phyloP scores from a whole-genome alignment of 2,329 filamentous ascomycete genomes.

The Penicillium brasilianum region DNA sequence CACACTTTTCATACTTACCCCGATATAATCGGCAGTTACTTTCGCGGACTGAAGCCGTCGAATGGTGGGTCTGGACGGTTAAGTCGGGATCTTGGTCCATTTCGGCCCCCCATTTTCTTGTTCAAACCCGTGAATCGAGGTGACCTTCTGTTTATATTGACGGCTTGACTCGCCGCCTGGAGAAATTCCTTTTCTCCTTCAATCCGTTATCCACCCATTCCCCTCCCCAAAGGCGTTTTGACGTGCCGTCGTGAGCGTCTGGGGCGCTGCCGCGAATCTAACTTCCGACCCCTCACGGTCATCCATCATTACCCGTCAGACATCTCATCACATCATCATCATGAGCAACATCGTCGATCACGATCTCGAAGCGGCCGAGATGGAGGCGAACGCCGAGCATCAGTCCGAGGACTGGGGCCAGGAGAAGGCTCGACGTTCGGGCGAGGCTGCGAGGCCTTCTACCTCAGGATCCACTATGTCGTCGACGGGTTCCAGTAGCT shows the following conservation, averaged over 20 bases:
- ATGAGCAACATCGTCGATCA: conserved; percentile 21
- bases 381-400: conserved; percentile 14
- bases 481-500: conserved; percentile 34
- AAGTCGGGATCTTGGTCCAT: conserved; percentile 23
- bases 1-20: background rate
- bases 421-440: conserved; percentile 18
- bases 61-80: conserved; percentile 28
- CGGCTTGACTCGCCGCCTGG: background rate
- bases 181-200: background rate
- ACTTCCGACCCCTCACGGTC: background rate
- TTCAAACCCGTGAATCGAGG: conserved; percentile 9
- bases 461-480: conserved; percentile 22
- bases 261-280: background rate
- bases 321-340: background rate
- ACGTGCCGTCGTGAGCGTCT: background rate
- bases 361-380: conserved; percentile 18
- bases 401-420: conserved; percentile 12
- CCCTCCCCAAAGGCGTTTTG: background rate
- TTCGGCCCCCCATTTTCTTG: conserved; percentile 11
- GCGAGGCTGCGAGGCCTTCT: conserved; percentile 18
- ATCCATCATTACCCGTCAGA: background rate
- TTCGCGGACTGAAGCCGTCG: conserved; percentile 18
- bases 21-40: conserved; percentile 21
- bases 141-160: conserved; percentile 16
- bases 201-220: background rate